phyloP scores from a whole-genome alignment of 2,329 filamentous ascomycete genomes.

The Alternaria gaisen region DNA sequence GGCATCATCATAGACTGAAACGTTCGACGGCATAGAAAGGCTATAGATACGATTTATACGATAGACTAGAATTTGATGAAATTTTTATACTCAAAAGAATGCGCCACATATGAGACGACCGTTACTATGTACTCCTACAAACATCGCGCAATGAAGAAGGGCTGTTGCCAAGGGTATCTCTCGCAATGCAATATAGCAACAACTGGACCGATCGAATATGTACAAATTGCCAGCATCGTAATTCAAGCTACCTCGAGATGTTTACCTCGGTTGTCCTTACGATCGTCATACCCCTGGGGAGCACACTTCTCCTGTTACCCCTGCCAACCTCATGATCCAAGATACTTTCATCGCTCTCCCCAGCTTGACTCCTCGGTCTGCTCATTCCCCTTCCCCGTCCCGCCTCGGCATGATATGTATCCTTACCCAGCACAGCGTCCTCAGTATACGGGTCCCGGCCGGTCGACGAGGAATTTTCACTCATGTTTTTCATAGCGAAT shows the following conservation, averaged over 20 bases:
- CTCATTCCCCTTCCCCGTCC: conserved; percentile 9
- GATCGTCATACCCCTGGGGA: conserved; percentile 22
- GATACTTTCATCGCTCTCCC: conserved; percentile 13
- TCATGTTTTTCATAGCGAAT: conserved; percentile 26
- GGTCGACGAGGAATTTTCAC: conserved; percentile 11
- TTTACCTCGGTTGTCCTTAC: conserved; percentile 32
- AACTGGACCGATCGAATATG: not conserved
- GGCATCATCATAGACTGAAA: conserved; percentile 5
- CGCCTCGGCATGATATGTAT: conserved; percentile 6
- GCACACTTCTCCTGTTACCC: conserved; percentile 19
- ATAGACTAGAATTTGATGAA: conserved; percentile 22
- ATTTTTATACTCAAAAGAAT: not conserved
- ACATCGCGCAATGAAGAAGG: not conserved
- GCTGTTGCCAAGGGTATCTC: conserved; percentile 3
- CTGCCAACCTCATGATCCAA: conserved; percentile 3
- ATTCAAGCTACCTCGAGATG: conserved; percentile 15
- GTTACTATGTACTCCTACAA: not conserved
- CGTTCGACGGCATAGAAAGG: conserved; percentile 17
- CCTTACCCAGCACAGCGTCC: conserved; percentile 14
- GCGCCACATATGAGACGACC: not conserved
- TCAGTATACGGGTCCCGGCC: conserved; percentile 21
- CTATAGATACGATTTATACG: conserved; percentile 20
- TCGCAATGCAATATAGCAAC: not conserved
- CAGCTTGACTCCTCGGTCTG: not conserved
- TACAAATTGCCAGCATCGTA: not conserved